Conservation (phyloP, 2,329 filamentous ascomycete species). For the Pseudophaeomoniella oleicola region DNA sequence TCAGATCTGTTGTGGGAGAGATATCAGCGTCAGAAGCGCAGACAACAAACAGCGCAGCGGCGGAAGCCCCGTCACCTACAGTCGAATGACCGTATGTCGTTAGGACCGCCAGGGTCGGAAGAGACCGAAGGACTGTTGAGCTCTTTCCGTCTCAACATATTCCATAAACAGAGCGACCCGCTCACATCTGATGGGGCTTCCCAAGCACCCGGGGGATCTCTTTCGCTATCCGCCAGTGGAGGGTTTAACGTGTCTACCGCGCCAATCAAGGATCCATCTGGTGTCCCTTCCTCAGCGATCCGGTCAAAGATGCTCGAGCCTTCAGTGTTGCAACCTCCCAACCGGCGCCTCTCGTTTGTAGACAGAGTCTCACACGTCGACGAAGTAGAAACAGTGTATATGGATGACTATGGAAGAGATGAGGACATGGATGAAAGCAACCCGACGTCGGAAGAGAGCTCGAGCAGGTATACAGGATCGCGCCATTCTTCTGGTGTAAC, state of each 20-base stretch:
- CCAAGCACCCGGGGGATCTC: too few species aligned
- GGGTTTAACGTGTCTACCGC: too few species aligned
- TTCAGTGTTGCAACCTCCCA: not conserved
- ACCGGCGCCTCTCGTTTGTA: not conserved
- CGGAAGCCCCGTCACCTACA: too few species aligned
- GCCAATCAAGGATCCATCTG: not conserved
- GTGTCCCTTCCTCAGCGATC: not conserved
- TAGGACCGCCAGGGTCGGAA: not conserved
- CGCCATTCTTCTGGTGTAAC: conserved; percentile 1
- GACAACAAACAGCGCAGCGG: not conserved
- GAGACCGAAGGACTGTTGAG: not conserved
- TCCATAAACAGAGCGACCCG: not conserved
- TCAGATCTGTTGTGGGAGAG: conserved; percentile 15
- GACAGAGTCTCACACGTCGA: not conserved
- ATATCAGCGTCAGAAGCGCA: conserved; percentile 6
- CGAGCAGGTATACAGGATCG: not conserved
- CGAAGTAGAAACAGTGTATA: not conserved
- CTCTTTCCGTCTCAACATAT: too few species aligned
- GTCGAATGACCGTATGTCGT: not conserved
- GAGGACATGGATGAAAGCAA: not conserved
- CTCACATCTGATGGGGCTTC: not conserved
- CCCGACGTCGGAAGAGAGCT: not conserved
- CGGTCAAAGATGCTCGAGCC: not conserved
- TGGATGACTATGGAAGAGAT: not conserved
- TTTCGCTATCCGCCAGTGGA: too few species aligned